Evolutionary conservation across 495 filamentous ascomycete species (phyloP).

Genomic region (Penicillium dipodomyicola): DNA sequence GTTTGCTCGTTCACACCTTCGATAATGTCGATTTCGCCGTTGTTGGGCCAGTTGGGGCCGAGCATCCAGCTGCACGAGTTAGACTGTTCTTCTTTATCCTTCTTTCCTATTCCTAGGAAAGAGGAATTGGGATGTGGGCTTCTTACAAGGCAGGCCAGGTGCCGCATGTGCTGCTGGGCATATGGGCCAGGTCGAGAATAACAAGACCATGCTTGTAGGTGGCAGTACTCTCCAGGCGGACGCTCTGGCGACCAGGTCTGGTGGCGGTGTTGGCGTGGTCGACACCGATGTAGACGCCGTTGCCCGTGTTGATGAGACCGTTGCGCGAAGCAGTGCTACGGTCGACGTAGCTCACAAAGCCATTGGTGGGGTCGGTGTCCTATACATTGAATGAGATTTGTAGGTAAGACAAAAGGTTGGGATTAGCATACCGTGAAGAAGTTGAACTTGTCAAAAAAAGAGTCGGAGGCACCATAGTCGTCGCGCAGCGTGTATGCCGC

Average conservation of each 20-base stretch:
- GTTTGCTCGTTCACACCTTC: constrained; percentile 61
- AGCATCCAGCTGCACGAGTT: constrained; percentile 45
- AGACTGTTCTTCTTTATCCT: constrained; percentile 2
- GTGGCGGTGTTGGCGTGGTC: constrained; percentile 33
- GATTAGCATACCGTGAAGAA: constrained; percentile 40
- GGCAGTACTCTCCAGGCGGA: constrained; percentile 53
- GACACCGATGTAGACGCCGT: constrained; percentile 44
- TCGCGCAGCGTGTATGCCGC: constrained; percentile 51
- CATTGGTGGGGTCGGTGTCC: constrained; percentile 62
- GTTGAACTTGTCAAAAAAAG: constrained; percentile 58
- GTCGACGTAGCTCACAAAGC: constrained; percentile 63
- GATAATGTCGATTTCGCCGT: constrained; percentile 73
- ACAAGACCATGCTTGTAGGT: constrained; percentile 56
- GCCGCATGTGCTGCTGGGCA: constrained; percentile 53
- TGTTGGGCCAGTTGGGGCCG: constrained; percentile 61
- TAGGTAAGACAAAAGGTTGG: constrained; percentile 28
- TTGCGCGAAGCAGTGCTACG: constrained; percentile 47
- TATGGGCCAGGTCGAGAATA: constrained; percentile 58
- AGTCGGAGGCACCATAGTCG: constrained; percentile 37
- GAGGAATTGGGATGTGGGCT: neutral
- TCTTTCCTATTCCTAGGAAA: neutral
- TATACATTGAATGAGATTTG: constrained; percentile 15
- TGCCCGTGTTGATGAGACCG: constrained; percentile 53
- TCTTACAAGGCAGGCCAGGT: constrained; percentile 62
- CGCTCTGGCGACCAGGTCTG: constrained; percentile 56